Percentiles rank a stretch among this genome's conserved stretches.
Evolutionary conservation across 169 alveolate species (phyloP).

Genomic region (Amoebophrya sp.): DNA sequence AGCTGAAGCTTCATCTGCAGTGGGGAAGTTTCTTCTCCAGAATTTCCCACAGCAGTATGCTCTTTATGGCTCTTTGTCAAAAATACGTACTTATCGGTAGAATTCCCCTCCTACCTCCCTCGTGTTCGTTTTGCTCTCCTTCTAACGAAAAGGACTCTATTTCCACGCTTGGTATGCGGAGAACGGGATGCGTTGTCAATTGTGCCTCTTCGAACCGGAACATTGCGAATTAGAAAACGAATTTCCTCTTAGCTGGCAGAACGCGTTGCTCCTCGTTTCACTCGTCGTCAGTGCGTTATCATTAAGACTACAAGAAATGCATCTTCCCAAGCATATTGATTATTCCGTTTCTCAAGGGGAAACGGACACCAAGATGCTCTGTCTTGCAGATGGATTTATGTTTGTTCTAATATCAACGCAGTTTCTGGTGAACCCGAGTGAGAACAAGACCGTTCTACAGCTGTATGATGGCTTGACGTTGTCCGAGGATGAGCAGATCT

Average conservation of each 20-base stretch:
- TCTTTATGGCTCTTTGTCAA: too few species aligned
- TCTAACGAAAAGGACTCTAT: neutral
- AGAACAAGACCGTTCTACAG: neutral
- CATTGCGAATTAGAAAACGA: neutral
- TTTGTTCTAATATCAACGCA: neutral
- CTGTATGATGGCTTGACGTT: neutral
- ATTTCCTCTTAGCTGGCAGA: neutral
- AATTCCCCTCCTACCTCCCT: too few species aligned
- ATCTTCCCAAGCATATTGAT: neutral
- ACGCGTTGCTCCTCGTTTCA: neutral
- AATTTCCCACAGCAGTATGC: too few species aligned
- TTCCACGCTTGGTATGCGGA: neutral
- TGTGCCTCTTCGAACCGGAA: neutral
- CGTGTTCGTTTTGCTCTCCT: too few species aligned
- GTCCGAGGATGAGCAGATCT: neutral
- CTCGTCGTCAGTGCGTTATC: neutral
- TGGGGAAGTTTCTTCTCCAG: too few species aligned
- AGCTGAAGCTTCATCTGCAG: too few species aligned
- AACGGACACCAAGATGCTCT: neutral
- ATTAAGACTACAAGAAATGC: neutral
- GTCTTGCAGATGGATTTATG: neutral
- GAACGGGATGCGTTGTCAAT: neutral
- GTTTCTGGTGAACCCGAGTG: too few species aligned
- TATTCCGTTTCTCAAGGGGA: neutral
- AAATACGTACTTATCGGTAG: too few species aligned